Evolutionary conservation across 2,329 filamentous ascomycete genomes (phyloP).

Genomic region (Alternaria incomplexa): DNA sequence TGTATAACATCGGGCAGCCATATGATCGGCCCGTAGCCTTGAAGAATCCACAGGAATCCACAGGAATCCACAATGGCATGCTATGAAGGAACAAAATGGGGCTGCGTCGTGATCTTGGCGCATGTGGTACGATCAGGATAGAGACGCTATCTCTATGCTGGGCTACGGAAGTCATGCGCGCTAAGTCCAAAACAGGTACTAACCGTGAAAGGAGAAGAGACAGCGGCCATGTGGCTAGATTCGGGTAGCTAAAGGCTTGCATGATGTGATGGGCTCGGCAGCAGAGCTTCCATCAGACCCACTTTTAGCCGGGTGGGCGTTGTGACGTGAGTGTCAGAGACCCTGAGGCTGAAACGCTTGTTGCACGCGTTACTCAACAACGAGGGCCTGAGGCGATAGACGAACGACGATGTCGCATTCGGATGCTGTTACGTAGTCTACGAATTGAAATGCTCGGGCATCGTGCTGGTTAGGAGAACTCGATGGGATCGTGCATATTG

Average conservation of each 20-base stretch:
- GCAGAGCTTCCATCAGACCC: constrained; percentile 2
- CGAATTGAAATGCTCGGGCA: neutral
- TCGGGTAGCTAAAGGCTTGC: constrained; percentile 8
- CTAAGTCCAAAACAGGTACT: constrained; percentile 5
- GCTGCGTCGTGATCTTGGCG: constrained; percentile 1
- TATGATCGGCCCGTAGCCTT: constrained; percentile 7
- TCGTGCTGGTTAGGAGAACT: neutral
- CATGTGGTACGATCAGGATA: constrained; percentile 7
- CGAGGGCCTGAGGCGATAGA: constrained; percentile 5
- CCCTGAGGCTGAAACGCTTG: constrained; percentile 30
- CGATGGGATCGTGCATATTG: neutral
- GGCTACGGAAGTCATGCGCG: constrained; percentile 8
- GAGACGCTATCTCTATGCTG: neutral
- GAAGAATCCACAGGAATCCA: neutral
- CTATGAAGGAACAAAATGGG: constrained; percentile 1
- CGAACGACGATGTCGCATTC: constrained; percentile 1
- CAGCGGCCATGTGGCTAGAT: neutral
- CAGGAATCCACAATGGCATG: constrained; percentile 4
- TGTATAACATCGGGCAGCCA: constrained; percentile 7
- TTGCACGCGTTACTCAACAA: constrained; percentile 4
- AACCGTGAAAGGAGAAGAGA: neutral
- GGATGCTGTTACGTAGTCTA: neutral
- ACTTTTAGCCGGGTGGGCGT: constrained; percentile 17
- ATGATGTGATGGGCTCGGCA: constrained; percentile 18
- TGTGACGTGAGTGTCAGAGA: constrained; percentile 27